Conservation (phyloP, 176 grass and related monocot species). For the Ensete ventricosum region DNA sequence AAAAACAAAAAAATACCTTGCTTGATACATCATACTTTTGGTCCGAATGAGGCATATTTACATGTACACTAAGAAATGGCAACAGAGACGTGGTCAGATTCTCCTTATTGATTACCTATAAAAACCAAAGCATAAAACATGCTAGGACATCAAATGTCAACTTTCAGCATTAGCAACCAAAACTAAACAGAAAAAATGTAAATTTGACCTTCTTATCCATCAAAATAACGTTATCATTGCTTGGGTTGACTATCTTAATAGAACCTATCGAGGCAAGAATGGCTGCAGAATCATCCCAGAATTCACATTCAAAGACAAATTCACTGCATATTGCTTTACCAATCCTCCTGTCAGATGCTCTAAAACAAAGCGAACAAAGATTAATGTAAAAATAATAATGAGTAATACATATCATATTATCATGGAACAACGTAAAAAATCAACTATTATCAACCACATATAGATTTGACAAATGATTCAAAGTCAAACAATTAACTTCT, state of each 20-base stretch:
- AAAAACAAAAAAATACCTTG: slow-evolving; percentile 41
- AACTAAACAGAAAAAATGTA: slow-evolving; percentile 6
- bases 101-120: slow-evolving; percentile 34
- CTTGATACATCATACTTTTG: slow-evolving; percentile 42
- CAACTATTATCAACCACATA: not conserved
- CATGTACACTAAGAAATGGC: slow-evolving; percentile 55
- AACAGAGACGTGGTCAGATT: slow-evolving; percentile 22
- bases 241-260: slow-evolving; percentile 57
- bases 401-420: not conserved
- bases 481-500: no score
- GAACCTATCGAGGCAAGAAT: slow-evolving; percentile 64
- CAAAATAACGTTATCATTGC: slow-evolving; percentile 49
- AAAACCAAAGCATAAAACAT: slow-evolving; percentile 27
- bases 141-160: slow-evolving; percentile 19
- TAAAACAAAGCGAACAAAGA: slow-evolving; percentile 28
- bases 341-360: slow-evolving; percentile 36
- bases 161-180: slow-evolving; percentile 7
- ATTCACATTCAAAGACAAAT: slow-evolving; percentile 60
- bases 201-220: slow-evolving; percentile 48
- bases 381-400: slow-evolving; percentile 9
- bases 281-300: slow-evolving; percentile 68
- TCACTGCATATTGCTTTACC: slow-evolving; percentile 44
- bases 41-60: slow-evolving; percentile 54
- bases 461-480: no score
- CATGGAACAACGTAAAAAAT: not conserved